Percentiles rank a stretch among this genome's conserved stretches.
phyloP scores from a whole-genome alignment of 2,329 filamentous ascomycete species.

The Teratosphaeria gauchensis region DNA sequence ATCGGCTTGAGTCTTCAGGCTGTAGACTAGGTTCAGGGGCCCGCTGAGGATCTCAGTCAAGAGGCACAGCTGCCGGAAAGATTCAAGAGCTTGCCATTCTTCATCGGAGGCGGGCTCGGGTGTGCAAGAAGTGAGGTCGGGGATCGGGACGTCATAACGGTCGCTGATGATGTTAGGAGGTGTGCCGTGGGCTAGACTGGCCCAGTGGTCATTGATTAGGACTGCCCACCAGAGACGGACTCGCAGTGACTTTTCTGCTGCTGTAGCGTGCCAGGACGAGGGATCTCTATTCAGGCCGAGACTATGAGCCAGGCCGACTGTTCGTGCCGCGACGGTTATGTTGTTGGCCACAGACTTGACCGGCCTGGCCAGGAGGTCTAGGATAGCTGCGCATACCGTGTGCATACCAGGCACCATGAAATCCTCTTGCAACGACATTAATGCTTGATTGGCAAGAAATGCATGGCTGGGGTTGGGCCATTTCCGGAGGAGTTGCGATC shows the following conservation, averaged over 20 bases:
- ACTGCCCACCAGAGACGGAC: constrained; percentile 49
- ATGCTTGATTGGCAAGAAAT: constrained; percentile 34
- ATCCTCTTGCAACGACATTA: constrained; percentile 33
- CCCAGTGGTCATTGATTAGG: constrained; percentile 47
- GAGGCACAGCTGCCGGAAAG: constrained; percentile 44
- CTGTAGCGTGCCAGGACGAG: constrained; percentile 42
- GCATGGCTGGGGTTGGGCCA: constrained; percentile 29
- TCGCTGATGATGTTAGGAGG: constrained; percentile 44
- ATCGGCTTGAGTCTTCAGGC: constrained; percentile 22
- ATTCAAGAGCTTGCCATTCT: constrained; percentile 29
- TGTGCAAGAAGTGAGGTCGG: constrained; percentile 35
- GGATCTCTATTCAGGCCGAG: constrained; percentile 48
- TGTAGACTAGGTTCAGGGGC: constrained; percentile 30
- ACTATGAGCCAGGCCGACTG: constrained; percentile 45
- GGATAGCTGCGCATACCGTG: constrained; percentile 30
- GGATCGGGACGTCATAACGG: constrained; percentile 48
- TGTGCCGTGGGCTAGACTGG: constrained; percentile 47
- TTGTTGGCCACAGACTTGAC: constrained; percentile 37
- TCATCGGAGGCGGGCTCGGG: constrained; percentile 8
- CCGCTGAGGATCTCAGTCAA: constrained; percentile 36
- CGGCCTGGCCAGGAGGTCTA: constrained; percentile 33
- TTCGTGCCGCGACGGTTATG: constrained; percentile 44
- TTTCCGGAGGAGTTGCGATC: constrained; percentile 27
- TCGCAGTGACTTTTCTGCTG: constrained; percentile 42
- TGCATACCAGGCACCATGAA: constrained; percentile 32